Evolutionary conservation across 1,139 yeast species (phyloP), one percentile per base, ranked within the genome.

Genomic region (Diutina sp.): DNA sequence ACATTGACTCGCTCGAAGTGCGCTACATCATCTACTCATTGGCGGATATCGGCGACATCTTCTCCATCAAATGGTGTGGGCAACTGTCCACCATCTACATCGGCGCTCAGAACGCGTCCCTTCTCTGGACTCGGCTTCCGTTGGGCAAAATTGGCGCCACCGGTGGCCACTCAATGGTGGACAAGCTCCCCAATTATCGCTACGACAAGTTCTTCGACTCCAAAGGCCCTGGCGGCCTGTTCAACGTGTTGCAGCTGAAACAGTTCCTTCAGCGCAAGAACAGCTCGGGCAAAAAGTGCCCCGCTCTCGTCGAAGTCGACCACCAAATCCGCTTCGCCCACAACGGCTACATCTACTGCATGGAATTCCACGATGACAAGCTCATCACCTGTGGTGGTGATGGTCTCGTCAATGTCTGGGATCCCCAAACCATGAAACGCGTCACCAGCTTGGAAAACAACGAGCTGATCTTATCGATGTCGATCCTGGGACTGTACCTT

Each of bases 51-150:
- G 99, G 99, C 51, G 99, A 93, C 67, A 86, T 93, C 21, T 91
- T 93, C 66, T 86, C 96, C 5, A 72, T 93, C 44, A 80, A 84
- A 5, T 90, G 95, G 83, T 78, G 85, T 38, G 82, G 82, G 25
- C 63, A 71, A 1, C 67, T 80, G 14, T 78, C 83, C 55, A 81
- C 90, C 0, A 72, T 93, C 11, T 89, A 85, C 61, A 80, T 90
- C 62, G 99, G 99, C 1, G 85, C 96, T 11, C 98, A 93, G 67
- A 91, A 91, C 66, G 97, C 98, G 1, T 81, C 93, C 1, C 79
- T 93, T 28, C 79, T 89, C 48, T 91, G 89, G 85, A 82, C 89
- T 60, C 71, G 69, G 14, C 57, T 61, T 25, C 56, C 58, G 28
- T 55, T 25, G 8, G 21, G 9, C 11, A 51, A 21, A 14, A 12